A percentile compares a stretch with the other conserved stretches of the same genome.
These are phyloP conservation scores for Echeveria elegans DNA, from an alignment of 164 flowering plant species.

Conservation along the genomic window DNA sequence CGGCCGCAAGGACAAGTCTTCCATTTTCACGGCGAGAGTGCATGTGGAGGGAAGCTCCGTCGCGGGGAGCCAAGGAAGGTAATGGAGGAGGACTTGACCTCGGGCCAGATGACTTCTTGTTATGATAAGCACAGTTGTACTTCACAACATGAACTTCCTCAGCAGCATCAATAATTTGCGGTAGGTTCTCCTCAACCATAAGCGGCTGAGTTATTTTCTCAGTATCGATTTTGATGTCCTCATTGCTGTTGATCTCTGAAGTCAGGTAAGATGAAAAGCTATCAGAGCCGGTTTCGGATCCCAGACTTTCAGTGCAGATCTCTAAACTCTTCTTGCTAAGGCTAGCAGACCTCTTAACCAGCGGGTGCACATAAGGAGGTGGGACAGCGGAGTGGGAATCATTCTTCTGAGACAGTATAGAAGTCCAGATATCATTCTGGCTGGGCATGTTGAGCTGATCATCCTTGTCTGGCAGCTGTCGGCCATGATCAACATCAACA, in stretches of 20 bases:
- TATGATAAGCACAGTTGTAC: constrained; percentile 6
- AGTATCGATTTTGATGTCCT: neutral
- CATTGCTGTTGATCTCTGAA: neutral
- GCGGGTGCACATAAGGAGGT: constrained; percentile 10
- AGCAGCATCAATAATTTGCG: neutral
- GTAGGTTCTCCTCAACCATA: neutral
- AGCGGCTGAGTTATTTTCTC: neutral
- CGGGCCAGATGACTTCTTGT: constrained; percentile 1
- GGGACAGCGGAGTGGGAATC: neutral
- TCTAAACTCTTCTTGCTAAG: constrained; percentile 9
- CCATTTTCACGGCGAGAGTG: constrained; percentile 9
- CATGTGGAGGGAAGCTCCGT: constrained; percentile 5
- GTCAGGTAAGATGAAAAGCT: constrained; percentile 1
- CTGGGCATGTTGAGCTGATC: neutral
- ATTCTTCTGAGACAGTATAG: constrained; percentile 6
- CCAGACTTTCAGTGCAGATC: constrained; percentile 13
- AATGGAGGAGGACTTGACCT: constrained; percentile 12
- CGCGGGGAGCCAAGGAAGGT: constrained; percentile 1
- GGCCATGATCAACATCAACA: neutral
- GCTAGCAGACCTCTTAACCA: constrained; percentile 8
- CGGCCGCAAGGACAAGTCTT: constrained; percentile 10
- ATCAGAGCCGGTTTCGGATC: constrained; percentile 11
- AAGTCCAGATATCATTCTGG: constrained; percentile 9
- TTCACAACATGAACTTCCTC: constrained; percentile 8
- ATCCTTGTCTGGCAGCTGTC: neutral